Evolutionary conservation across 148 eudicot genomes (phyloP), one percentile per base, ranked within the genome.

Genomic region (Fagopyrum tataricum): DNA sequence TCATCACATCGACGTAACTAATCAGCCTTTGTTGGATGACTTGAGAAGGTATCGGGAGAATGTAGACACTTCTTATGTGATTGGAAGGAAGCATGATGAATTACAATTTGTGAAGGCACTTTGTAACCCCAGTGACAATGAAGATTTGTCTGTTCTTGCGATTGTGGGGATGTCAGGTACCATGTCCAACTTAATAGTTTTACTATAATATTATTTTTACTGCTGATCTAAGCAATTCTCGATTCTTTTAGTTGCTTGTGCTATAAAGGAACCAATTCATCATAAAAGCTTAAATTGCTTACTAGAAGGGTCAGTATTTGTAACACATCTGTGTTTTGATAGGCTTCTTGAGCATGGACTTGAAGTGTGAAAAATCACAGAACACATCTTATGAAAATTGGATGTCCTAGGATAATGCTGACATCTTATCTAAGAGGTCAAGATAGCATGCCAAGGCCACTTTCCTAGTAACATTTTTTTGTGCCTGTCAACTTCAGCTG

Each of bases 161-260:
- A 55, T 55, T 55, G 61, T 55, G 61, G 61, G 61, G 21, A 55
- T 55, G 61, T 55, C 61, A 55, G 61, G 61, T 55, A 55, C 12
- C 61, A 55, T 55, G 23, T 55, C 31, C 61, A 55, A 55, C 61
- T 55, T 21, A 55, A 55, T 55, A 18, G 9, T 46, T 2, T 46
- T 46, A 31, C 37, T 1, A 6, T 49, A 15, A 18, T 49, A 49
- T 17, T 49, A 15, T 49, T 49, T 49, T 13, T 49, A 18, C 20
- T 13, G n/a, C 15, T 49, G 18, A 11, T 15, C 20, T 49, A 15
- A 49, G 55, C n/a, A 18, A 13, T 4, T 20, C 24, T 52, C n/a
- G 56, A n/a, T 52, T 6, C 18, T 52, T 52, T n/a, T 52, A 52
- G 56, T 52, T 55, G 61, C 61, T 55, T 55, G 61, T 55, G 61